Conservation (phyloP, 441 rosid species). For the Euphorbia corollata region DNA sequence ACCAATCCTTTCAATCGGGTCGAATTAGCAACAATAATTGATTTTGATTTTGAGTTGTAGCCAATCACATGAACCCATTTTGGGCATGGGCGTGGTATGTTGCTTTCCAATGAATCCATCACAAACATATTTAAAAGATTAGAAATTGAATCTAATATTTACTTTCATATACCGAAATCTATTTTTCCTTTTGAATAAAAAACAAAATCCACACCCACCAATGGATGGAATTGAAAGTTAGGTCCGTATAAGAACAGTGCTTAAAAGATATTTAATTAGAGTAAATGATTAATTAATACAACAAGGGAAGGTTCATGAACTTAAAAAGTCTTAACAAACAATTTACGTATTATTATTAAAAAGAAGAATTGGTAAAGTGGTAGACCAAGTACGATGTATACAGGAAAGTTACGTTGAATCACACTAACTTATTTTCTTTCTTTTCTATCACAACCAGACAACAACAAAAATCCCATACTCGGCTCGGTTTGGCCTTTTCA, state of each 20-base stretch:
- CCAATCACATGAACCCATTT: neutral
- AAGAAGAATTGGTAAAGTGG: neutral
- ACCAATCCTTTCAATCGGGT: too few relatives aligned
- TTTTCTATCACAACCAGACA: neutral
- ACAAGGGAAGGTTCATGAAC: slow-evolving; percentile 18
- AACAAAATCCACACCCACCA: neutral
- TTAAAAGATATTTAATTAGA: neutral
- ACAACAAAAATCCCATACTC: too few relatives aligned
- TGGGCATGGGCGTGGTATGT: neutral
- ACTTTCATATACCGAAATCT: neutral
- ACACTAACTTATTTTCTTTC: neutral
- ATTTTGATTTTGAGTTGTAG: neutral
- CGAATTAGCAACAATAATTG: too few relatives aligned
- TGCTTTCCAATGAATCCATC: neutral
- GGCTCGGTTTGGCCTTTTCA: too few relatives aligned
- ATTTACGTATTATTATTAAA: neutral
- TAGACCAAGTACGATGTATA: slow-evolving; percentile 23
- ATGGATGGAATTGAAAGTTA: slow-evolving; percentile 17
- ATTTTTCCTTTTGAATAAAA: neutral
- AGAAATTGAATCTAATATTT: neutral
- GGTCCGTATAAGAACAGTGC: neutral
- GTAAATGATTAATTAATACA: neutral
- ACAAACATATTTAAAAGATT: neutral
- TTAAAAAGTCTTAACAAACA: neutral
- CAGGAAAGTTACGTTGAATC: slow-evolving; percentile 11